These are phyloP conservation scores for Biscogniauxia marginata DNA, from an alignment of 2,329 filamentous ascomycete genomes.

Conservation along the genomic window DNA sequence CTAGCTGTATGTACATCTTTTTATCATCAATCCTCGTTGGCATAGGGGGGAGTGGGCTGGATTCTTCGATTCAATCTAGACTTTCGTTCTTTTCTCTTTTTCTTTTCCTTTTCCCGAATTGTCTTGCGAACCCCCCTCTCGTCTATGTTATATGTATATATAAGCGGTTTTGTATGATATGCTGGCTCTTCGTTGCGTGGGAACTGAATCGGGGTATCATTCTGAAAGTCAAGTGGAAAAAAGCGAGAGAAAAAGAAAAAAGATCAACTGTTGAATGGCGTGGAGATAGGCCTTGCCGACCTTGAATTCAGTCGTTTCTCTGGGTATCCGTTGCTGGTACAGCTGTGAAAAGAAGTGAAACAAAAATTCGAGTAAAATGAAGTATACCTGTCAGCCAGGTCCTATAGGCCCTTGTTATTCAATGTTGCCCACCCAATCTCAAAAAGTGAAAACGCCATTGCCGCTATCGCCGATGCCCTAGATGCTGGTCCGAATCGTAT, in stretches of 20 bases:
- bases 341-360: slow-evolving; percentile 9
- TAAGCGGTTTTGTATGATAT: not conserved
- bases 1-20: too few species aligned
- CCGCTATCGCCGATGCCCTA: slow-evolving; percentile 11
- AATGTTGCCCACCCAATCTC: slow-evolving; percentile 9
- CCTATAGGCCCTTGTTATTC: not conserved
- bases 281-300: slow-evolving; percentile 8
- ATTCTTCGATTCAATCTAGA: not conserved
- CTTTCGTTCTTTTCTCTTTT: not conserved
- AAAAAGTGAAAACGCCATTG: slow-evolving; percentile 17
- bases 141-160: not conserved
- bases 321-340: slow-evolving; percentile 15
- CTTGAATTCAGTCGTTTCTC: slow-evolving; percentile 8
- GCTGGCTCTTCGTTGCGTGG: not conserved
- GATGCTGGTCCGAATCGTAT: slow-evolving; percentile 1
- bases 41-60: too few species aligned
- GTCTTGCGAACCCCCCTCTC: not conserved
- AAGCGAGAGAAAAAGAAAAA: not conserved
- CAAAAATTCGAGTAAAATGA: slow-evolving; percentile 3
- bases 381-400: not conserved
- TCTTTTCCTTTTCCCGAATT: not conserved
- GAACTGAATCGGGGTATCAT: not conserved
- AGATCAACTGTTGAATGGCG: slow-evolving; percentile 6
- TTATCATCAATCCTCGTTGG: too few species aligned
- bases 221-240: not conserved